phyloP scores from a whole-genome alignment of 169 alveolate genomes.

The Babesia bigemina region DNA sequence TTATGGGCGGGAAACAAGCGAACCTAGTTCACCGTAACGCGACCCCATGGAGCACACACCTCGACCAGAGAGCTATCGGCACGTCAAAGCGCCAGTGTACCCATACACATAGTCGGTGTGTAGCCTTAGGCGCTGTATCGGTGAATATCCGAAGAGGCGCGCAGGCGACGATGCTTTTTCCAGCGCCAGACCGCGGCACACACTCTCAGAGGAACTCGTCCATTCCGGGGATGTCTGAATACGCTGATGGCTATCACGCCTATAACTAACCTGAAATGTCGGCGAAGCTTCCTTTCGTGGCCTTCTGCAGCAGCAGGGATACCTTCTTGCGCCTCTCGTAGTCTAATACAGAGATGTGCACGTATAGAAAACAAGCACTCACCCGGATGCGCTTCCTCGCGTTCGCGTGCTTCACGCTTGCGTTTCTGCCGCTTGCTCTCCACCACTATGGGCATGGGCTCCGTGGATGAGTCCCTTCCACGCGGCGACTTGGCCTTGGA shows the following conservation, averaged over 20 bases:
- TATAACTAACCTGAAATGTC: slow-evolving; percentile 17
- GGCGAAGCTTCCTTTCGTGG: slow-evolving; percentile 38
- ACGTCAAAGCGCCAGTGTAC: too few species aligned
- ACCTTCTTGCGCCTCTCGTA: slow-evolving; percentile 21
- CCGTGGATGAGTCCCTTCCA: neutral
- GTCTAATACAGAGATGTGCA: neutral
- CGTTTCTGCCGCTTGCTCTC: neutral
- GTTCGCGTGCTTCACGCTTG: neutral
- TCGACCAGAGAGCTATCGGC: too few species aligned
- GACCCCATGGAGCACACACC: neutral
- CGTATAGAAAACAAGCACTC: neutral
- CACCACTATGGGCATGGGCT: neutral
- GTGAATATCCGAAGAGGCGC: too few species aligned
- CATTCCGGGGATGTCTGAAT: slow-evolving; percentile 28
- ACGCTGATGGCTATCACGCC: neutral
- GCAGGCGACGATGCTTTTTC: too few species aligned
- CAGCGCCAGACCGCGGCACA: neutral
- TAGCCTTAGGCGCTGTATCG: too few species aligned
- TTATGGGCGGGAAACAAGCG: neutral
- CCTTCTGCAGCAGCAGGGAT: slow-evolving; percentile 21
- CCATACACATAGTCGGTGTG: too few species aligned
- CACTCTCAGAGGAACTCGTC: slow-evolving; percentile 15
- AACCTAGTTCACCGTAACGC: neutral
- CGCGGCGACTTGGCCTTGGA: neutral
- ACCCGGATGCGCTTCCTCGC: neutral